Conservation (phyloP, 768 basidiomycete genomes). For the Tulasnella sp. region DNA sequence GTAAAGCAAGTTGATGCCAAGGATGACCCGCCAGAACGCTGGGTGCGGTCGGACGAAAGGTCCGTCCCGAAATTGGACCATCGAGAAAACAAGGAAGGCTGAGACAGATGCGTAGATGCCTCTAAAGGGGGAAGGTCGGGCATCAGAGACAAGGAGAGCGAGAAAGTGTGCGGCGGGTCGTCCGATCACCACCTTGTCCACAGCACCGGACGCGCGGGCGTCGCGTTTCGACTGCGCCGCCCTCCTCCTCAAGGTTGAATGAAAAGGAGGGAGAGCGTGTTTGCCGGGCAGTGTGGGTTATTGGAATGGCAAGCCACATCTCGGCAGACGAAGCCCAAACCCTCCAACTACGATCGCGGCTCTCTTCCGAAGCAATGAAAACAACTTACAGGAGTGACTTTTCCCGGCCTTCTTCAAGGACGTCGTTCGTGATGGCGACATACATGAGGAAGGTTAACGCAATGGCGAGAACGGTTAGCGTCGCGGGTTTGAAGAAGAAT, state of each 20-base stretch:
- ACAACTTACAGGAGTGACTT: constrained; percentile 63
- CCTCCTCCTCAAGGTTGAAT: neutral
- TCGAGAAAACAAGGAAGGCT: constrained; percentile 69
- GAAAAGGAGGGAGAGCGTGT: neutral
- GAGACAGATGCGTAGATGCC: constrained; percentile 65
- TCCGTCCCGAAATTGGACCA: constrained; percentile 83
- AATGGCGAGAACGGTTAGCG: constrained; percentile 54
- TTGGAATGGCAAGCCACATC: neutral
- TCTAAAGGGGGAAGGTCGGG: constrained; percentile 28
- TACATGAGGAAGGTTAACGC: constrained; percentile 64
- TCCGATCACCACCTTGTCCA: too few relatives aligned
- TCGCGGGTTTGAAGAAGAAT: constrained; percentile 84
- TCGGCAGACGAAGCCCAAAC: neutral
- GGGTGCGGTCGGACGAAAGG: constrained; percentile 84
- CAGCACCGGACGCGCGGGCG: too few relatives aligned
- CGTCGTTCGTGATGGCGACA: constrained; percentile 70
- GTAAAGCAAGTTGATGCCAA: constrained; percentile 75
- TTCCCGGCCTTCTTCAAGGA: constrained; percentile 73
- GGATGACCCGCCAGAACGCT: constrained; percentile 65
- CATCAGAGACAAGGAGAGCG: neutral
- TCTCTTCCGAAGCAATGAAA: neutral
- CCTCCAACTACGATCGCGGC: neutral
- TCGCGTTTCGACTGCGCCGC: neutral
- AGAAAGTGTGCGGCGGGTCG: neutral
- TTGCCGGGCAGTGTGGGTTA: neutral